These are phyloP conservation scores for Leccinum variicolor DNA, from an alignment of 768 basidiomycete species.

Conservation along the genomic window DNA sequence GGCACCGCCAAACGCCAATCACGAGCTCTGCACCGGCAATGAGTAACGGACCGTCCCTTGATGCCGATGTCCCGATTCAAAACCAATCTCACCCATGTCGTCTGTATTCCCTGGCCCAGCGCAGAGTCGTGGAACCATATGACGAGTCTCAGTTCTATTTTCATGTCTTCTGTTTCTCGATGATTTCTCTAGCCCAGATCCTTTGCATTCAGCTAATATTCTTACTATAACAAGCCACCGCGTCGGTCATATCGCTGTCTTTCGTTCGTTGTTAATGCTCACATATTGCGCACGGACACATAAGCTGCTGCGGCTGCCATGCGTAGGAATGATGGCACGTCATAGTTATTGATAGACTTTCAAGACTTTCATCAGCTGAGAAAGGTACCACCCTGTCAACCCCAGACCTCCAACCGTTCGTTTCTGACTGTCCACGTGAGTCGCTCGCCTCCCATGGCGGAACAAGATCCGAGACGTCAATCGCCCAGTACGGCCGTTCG, in stretches of 20 bases:
- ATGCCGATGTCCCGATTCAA: conserved; percentile 41
- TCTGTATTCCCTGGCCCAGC: conserved; percentile 63
- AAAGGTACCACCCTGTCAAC: conserved; percentile 84
- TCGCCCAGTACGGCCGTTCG: conserved; percentile 54
- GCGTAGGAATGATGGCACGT: neutral
- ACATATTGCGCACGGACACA: conserved; percentile 17
- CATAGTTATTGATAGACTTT: conserved; percentile 39
- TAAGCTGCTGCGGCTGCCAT: neutral
- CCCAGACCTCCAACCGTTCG: conserved; percentile 58
- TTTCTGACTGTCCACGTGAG: conserved; percentile 37
- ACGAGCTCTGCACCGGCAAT: conserved; percentile 39
- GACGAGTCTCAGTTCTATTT: too few species aligned
- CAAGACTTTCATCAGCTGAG: conserved; percentile 55
- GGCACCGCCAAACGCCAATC: conserved; percentile 48
- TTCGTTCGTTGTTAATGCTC: conserved; percentile 29
- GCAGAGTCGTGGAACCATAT: conserved; percentile 23
- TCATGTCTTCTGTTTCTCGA: too few species aligned
- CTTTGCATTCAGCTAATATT: conserved; percentile 21
- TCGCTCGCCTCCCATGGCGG: conserved; percentile 31
- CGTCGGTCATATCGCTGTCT: conserved; percentile 22
- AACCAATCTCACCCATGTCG: conserved; percentile 73
- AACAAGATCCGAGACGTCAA: conserved; percentile 62
- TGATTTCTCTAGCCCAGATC: conserved; percentile 13
- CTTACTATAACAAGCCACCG: conserved; percentile 16
- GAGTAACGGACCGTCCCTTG: conserved; percentile 29